Conservation (phyloP, 768 basidiomycete genomes). For the Trametopsis cervina region DNA sequence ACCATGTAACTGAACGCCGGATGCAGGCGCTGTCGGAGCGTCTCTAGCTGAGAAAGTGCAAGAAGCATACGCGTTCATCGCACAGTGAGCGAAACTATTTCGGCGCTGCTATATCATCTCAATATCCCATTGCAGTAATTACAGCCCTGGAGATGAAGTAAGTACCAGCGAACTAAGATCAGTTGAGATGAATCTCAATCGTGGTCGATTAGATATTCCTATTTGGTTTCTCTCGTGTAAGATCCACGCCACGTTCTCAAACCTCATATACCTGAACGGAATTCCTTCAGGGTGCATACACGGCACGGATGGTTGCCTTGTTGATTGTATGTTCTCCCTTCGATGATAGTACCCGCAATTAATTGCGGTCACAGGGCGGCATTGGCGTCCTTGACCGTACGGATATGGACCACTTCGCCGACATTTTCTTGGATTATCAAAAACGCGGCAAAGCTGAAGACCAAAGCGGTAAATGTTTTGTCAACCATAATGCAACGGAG, state of each 20-base stretch:
- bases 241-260: constrained; percentile 8
- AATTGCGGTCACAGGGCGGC: constrained; percentile 40
- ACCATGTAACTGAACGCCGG: not conserved
- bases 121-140: constrained; percentile 42
- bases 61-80: constrained; percentile 75
- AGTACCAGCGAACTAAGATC: not conserved
- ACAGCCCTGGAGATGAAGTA: constrained; percentile 66
- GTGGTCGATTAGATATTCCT: constrained; percentile 50
- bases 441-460: constrained; percentile 50
- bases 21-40: constrained; percentile 60
- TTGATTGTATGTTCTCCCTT: constrained; percentile 44
- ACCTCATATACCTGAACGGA: not conserved
- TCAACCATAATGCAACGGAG: not conserved
- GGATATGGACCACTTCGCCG: constrained; percentile 67
- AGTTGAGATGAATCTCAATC: not conserved
- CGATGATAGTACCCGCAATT: not conserved
- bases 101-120: not conserved
- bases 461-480: constrained; percentile 30
- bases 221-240: constrained; percentile 70
- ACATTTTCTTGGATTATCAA: constrained; percentile 56
- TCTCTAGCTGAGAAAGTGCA: constrained; percentile 69
- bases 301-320: constrained; percentile 66
- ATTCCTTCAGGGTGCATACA: constrained; percentile 60
- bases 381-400: constrained; percentile 65
- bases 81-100: constrained; percentile 51